phyloP scores from a whole-genome alignment of 495 filamentous ascomycete species.

The Aspergillus indologenus region DNA sequence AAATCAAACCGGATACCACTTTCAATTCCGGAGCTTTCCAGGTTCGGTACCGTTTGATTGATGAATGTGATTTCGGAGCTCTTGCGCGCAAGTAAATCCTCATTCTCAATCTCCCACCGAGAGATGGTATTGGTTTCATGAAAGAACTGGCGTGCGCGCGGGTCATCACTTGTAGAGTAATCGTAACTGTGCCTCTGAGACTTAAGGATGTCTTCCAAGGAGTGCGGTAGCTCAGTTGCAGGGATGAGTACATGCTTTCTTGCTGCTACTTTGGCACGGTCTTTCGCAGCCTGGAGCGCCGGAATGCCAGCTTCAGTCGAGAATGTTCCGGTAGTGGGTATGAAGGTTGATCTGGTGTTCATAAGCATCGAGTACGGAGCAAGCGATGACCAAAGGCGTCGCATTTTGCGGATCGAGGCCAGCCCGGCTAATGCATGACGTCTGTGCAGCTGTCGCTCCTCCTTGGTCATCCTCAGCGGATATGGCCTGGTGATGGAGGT shows the following conservation, averaged over 20 bases:
- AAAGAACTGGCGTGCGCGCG: slow-evolving; percentile 24
- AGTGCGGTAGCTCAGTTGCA: slow-evolving; percentile 18
- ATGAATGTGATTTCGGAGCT: slow-evolving; percentile 29
- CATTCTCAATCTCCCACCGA: slow-evolving; percentile 37
- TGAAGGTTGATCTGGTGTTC: slow-evolving; percentile 43
- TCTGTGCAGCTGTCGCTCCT: slow-evolving; percentile 4
- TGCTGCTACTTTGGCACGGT: neutral
- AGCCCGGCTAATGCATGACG: neutral
- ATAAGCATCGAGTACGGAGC: slow-evolving; percentile 43
- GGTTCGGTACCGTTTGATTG: slow-evolving; percentile 34
- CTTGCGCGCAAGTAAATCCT: slow-evolving; percentile 27
- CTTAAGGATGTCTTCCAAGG: slow-evolving; percentile 30
- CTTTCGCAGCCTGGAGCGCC: slow-evolving; percentile 9
- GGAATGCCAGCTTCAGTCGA: slow-evolving; percentile 29
- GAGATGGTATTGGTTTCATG: slow-evolving; percentile 29
- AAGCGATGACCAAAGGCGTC: slow-evolving; percentile 22
- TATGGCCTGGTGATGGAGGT: slow-evolving; percentile 29
- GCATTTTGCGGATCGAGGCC: slow-evolving; percentile 12
- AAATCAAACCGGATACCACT: slow-evolving; percentile 36
- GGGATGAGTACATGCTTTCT: slow-evolving; percentile 2
- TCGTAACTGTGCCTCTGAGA: slow-evolving; percentile 12
- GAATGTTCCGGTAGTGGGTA: slow-evolving; percentile 45
- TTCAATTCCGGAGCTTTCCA: slow-evolving; percentile 31
- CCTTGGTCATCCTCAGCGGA: slow-evolving; percentile 1
- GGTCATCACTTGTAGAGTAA: slow-evolving; percentile 11